Percentiles rank a stretch among this genome's conserved stretches.
These are phyloP conservation scores for Candida argentea DNA, from an alignment of 805 yeast genomes.

Conservation along the genomic window DNA sequence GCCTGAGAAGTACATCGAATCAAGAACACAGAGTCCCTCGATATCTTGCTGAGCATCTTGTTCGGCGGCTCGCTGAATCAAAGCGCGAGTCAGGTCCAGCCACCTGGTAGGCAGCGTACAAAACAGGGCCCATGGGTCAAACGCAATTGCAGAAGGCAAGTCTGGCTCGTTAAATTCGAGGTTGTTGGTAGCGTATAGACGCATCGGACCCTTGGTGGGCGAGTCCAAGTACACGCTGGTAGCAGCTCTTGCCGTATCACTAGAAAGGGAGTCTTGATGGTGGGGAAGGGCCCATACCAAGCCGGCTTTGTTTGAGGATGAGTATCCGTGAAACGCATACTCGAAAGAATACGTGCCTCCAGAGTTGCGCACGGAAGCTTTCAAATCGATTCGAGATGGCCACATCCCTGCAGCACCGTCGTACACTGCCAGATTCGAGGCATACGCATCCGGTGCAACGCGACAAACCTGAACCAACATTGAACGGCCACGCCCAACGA, in stretches of 20 bases:
- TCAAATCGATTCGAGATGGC: constrained; percentile 37
- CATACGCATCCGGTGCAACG: no score
- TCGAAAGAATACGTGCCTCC: constrained; percentile 19
- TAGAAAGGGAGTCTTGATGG: constrained; percentile 31
- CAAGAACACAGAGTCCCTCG: constrained; percentile 47
- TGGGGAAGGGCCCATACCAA: constrained; percentile 46
- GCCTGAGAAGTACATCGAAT: constrained; percentile 88
- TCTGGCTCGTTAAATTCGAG: constrained; percentile 29
- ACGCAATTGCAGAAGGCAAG: constrained; percentile 31
- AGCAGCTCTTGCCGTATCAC: constrained; percentile 13
- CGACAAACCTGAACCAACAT: constrained; percentile 11
- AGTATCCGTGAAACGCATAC: constrained; percentile 18
- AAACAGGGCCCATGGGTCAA: constrained; percentile 51
- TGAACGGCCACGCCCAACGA: constrained; percentile 35
- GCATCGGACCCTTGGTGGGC: constrained; percentile 40
- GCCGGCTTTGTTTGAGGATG: constrained; percentile 15
- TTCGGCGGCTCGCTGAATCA: constrained; percentile 39
- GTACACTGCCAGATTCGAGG: constrained; percentile 25
- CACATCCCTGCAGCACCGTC: constrained; percentile 59
- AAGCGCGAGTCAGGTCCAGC: constrained; percentile 11
- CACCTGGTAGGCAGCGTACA: constrained; percentile 17
- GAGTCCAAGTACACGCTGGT: constrained; percentile 34
- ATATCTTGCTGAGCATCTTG: constrained; percentile 48
- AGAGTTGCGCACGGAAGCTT: constrained; percentile 15
- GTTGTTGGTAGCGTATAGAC: constrained; percentile 29